These are phyloP conservation scores for Spatholobus suberectus DNA, from an alignment of 306 rosid genomes.

Conservation along the genomic window DNA sequence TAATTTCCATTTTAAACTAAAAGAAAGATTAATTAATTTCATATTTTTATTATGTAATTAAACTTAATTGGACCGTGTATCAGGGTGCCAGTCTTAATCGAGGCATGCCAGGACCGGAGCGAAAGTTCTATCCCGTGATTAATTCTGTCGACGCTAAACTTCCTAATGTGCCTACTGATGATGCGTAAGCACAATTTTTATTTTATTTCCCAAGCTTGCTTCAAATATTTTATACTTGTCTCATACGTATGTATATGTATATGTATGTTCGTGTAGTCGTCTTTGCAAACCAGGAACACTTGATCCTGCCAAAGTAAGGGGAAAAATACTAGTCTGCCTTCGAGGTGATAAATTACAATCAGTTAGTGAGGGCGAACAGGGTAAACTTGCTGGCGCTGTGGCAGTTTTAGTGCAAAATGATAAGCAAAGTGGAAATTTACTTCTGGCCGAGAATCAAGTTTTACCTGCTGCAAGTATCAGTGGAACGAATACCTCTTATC, in stretches of 20 bases:
- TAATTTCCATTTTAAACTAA: no score
- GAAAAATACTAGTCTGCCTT: slow-evolving; percentile 56
- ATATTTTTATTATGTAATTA: no score
- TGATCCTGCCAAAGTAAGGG: slow-evolving; percentile 56
- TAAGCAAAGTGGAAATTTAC: slow-evolving; percentile 17
- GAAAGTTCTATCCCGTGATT: slow-evolving; percentile 45
- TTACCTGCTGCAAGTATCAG: slow-evolving; percentile 43
- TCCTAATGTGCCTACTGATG: neutral
- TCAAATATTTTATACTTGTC: neutral
- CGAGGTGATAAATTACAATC: slow-evolving; percentile 44
- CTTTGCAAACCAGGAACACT: slow-evolving; percentile 49
- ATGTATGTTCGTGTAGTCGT: slow-evolving; percentile 1
- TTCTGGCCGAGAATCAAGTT: slow-evolving; percentile 51
- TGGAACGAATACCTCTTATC: neutral
- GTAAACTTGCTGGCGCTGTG: slow-evolving; percentile 52
- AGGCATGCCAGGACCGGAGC: neutral
- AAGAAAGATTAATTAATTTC: no score
- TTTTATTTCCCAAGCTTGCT: neutral
- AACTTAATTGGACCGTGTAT: no score
- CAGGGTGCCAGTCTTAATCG: slow-evolving; percentile 64
- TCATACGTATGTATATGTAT: no score
- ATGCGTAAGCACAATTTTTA: slow-evolving; percentile 51
- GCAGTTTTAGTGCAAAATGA: slow-evolving; percentile 55
- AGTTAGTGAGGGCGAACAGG: slow-evolving; percentile 38
- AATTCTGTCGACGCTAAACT: slow-evolving; percentile 43